Evolutionary conservation across 2,329 filamentous ascomycete species (phyloP), one percentile per base, ranked within the genome.

Genomic region (Botrytis pseudocinerea): DNA sequence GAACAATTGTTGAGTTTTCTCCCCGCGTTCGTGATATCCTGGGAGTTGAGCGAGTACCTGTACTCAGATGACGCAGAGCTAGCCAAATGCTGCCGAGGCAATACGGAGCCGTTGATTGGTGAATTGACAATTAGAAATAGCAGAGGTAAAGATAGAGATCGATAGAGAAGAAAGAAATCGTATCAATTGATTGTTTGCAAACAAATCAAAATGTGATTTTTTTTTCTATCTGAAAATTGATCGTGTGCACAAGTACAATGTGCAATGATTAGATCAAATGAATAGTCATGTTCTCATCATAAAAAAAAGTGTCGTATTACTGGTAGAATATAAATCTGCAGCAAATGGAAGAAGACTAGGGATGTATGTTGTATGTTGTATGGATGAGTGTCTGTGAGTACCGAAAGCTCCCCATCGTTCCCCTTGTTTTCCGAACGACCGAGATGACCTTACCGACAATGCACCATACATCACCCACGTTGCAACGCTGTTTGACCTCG

Each of bases 1-100:
- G 25, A 68, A 60, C 12, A 44, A 42, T 69, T 42, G 62, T 72
- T 61, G 70, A 69, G 22, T 69, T 72, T 57, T 68, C 65, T 57
- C 70, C 70, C 70, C 70, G 63, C 70, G 62, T 69, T 72, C 42
- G 62, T 69, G 62, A 68, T 44, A 72, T 68, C 60, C 60, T 65
- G 14, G 35, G 35, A 25, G 64, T 54, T 9, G 20, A 71, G 35
- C 28, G 60, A 60, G 69, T 63, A 72, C n/a, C 62, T 71, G 46
- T 72, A 40, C 32, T 14, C 42, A 40, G 46, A 72, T 72, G 70
- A 72, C 70, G 51, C 70, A 72, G 70, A 66, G 40, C 48, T 71
- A 71, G 42, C 46, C 44, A 59, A 68, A 61, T 35, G 63, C 54
- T 68, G 69, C 70, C 70, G 70, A 72, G 70, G 70, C 42, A 72